Conservation (phyloP, 1,139 yeast genomes). For the Diutina siamensis region DNA sequence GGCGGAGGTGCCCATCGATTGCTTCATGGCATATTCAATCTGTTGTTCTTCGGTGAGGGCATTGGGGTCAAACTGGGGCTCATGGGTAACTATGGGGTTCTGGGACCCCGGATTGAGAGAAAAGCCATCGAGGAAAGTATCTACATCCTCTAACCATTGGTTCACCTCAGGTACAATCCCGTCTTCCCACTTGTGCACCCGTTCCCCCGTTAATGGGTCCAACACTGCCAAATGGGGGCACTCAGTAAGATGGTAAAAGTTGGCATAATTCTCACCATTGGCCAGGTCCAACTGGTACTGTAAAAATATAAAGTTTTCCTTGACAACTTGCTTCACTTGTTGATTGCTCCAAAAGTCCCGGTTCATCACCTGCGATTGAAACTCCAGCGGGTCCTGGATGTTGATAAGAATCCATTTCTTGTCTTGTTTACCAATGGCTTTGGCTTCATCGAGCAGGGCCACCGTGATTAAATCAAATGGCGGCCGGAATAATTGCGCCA, state of each 20-base stretch:
- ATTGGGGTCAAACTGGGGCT: conserved; percentile 43
- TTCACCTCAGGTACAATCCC: conserved; percentile 46
- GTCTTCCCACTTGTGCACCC: conserved; percentile 59
- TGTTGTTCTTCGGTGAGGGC: conserved; percentile 77
- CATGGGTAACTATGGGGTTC: conserved; percentile 58
- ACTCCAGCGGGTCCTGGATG: conserved; percentile 76
- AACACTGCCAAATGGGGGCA: conserved; percentile 86
- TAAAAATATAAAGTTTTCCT: conserved; percentile 61
- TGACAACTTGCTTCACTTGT: conserved; percentile 53
- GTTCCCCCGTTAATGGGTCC: conserved; percentile 93
- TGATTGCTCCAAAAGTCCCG: conserved; percentile 84
- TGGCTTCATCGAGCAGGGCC: conserved; percentile 61
- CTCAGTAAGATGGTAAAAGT: conserved; percentile 53
- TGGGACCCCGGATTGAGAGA: conserved; percentile 53
- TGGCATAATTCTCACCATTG: conserved; percentile 57
- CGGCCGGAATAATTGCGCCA: conserved; percentile 79
- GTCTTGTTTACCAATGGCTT: conserved; percentile 45
- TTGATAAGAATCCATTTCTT: conserved; percentile 81
- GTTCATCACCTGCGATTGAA: conserved; percentile 80
- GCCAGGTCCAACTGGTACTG: conserved; percentile 73
- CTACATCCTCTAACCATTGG: conserved; percentile 50
- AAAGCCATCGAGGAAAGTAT: conserved; percentile 48
- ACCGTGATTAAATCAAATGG: conserved; percentile 81
- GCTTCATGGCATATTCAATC: conserved; percentile 62
- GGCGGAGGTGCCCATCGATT: conserved; percentile 31